Evolutionary conservation across 345 rosid species (phyloP).

Genomic region (Lumnitzera racemosa): DNA sequence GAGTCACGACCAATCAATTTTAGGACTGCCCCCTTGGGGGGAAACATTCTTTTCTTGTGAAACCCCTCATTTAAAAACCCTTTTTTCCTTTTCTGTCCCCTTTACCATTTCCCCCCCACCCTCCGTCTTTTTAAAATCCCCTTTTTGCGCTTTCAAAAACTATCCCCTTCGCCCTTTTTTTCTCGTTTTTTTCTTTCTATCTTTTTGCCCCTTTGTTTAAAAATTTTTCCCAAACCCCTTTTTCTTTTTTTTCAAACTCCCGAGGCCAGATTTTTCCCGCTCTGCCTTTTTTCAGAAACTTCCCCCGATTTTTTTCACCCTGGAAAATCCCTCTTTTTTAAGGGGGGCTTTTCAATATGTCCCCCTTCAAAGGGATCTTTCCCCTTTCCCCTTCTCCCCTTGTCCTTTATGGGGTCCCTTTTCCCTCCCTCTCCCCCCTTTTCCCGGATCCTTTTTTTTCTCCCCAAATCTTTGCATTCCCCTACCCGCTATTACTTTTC

Average conservation of each 20-base stretch:
- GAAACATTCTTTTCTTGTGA: slow-evolving; percentile 93
- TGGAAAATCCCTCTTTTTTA: slow-evolving; percentile 57
- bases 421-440: slow-evolving; percentile 84
- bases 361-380: slow-evolving; percentile 65
- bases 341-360: slow-evolving; percentile 42
- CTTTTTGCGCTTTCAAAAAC: slow-evolving; percentile 72
- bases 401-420: slow-evolving; percentile 63
- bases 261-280: slow-evolving; percentile 39
- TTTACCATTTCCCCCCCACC: slow-evolving; percentile 76
- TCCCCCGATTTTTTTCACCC: slow-evolving; percentile 67
- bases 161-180: slow-evolving; percentile 64
- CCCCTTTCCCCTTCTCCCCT: slow-evolving; percentile 81
- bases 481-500: slow-evolving; percentile 35
- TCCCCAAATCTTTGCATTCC: slow-evolving; percentile 61
- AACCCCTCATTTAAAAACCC: slow-evolving; percentile 73
- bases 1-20: slow-evolving; percentile 60
- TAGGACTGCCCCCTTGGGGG: slow-evolving; percentile 95
- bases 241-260: slow-evolving; percentile 74
- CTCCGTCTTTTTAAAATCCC: slow-evolving; percentile 71
- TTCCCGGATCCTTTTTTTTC: slow-evolving; percentile 83
- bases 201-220: slow-evolving; percentile 70
- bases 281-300: slow-evolving; percentile 50
- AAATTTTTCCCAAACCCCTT: slow-evolving; percentile 55
- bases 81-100: slow-evolving; percentile 85
- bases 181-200: slow-evolving; percentile 86